Evolutionary conservation across 2,329 filamentous ascomycete genomes (phyloP), one percentile per base, ranked within the genome.

Genomic region (Ascochyta lentis): DNA sequence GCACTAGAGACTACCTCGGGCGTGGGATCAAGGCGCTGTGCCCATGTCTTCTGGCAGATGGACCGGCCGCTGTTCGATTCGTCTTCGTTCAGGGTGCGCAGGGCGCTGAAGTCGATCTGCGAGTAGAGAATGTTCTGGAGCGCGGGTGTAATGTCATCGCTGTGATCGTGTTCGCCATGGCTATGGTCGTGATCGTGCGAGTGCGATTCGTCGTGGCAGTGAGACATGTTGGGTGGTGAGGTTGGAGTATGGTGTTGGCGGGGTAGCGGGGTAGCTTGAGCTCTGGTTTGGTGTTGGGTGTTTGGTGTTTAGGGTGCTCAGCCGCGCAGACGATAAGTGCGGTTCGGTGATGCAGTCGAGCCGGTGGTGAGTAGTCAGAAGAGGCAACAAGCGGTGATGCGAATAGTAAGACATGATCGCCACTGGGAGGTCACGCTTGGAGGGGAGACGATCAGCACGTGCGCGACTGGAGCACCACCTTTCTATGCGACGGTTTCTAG

Each of bases 21-120:
- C 66, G 86, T 79, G 3, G 83, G 75, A 15, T 86, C 76, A 57
- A 97, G 76, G 51, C 95, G 83, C 77, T 98, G 89, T 6, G 85
- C 84, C 93, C 93, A 99, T 52, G 92, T 91, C 82, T 99, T 99
- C 78, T 92, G 87, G 33, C 96, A 86, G 27, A 98, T 84, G 1
- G 84, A 85, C 64, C 85, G 84, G 16, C 93, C 95, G 0, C 87
- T 84, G 56, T 87, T 85, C 7, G 86, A 79, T 13, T 78, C 75
- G 10, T 86, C 81, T 78, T 98, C 95, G 75, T 99, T 99, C 50
- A 97, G 79, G 0, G 94, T 95, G 34, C 82, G 86, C 60, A 99
- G 87, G 26, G 87, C 84, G 77, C 91, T 89, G 78, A 98, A 97
- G 74, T 93, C 86, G 76, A 99, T 92, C 74, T 96, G 90, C 62